phyloP scores from a whole-genome alignment of 768 basidiomycete species.

The Coprinopsis marcescibilis region DNA sequence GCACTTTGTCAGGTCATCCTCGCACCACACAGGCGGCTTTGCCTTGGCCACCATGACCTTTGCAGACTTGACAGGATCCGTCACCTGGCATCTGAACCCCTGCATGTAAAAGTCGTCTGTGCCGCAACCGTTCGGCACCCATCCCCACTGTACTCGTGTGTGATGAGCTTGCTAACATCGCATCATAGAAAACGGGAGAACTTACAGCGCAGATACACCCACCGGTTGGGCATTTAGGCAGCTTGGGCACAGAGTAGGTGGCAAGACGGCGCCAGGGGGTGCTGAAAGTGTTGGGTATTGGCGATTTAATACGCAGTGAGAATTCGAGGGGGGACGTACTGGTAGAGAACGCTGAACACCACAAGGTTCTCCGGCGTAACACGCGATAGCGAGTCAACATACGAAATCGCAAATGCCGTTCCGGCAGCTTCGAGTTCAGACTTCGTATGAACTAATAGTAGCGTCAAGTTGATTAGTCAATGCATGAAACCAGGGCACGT shows the following conservation, averaged over 20 bases:
- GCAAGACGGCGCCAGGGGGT: slow-evolving; percentile 39
- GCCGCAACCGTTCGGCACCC: slow-evolving; percentile 26
- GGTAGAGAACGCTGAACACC: slow-evolving; percentile 34
- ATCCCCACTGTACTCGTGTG: not conserved
- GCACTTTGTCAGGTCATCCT: slow-evolving; percentile 30
- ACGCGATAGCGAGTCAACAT: slow-evolving; percentile 29
- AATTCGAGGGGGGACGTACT: slow-evolving; percentile 26
- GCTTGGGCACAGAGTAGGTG: slow-evolving; percentile 33
- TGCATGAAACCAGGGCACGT: slow-evolving; percentile 6
- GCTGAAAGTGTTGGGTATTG: slow-evolving; percentile 17
- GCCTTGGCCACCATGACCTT: slow-evolving; percentile 14
- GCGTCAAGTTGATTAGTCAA: not conserved
- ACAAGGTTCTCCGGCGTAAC: slow-evolving; percentile 37
- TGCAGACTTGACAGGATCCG: slow-evolving; percentile 23
- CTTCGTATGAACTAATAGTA: slow-evolving; percentile 34
- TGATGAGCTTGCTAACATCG: not conserved
- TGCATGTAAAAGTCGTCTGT: slow-evolving; percentile 42
- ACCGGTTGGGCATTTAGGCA: slow-evolving; percentile 35
- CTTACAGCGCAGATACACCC: slow-evolving; percentile 40
- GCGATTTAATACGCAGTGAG: not conserved
- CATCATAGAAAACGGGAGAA: slow-evolving; percentile 1
- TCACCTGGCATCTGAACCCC: slow-evolving; percentile 34
- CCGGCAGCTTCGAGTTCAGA: slow-evolving; percentile 42
- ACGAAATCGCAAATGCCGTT: slow-evolving; percentile 41
- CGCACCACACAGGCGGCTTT: slow-evolving; percentile 36